Percentiles rank a stretch among this genome's conserved stretches.
Evolutionary conservation across 2,329 filamentous ascomycete species (phyloP).

Genomic region (Calonectria pseudoturangicola): DNA sequence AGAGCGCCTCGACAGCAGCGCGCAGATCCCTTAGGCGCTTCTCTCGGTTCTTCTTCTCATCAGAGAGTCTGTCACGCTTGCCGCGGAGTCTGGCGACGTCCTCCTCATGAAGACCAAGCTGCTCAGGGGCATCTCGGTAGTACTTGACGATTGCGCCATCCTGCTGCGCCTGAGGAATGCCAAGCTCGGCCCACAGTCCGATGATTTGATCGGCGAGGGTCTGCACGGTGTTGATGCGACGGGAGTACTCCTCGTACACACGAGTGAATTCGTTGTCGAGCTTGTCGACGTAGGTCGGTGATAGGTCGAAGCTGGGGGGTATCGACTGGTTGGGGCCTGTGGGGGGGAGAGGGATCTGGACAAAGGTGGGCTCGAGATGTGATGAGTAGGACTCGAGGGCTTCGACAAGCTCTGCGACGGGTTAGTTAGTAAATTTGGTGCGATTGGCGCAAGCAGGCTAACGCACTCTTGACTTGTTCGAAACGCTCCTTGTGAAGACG

Average conservation of each 20-base stretch:
- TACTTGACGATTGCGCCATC: conserved; percentile 91
- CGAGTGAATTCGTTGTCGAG: conserved; percentile 94
- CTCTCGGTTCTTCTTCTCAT: conserved; percentile 92
- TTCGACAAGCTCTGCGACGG: conserved; percentile 85
- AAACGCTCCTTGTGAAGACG: conserved; percentile 93
- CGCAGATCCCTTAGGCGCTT: conserved; percentile 85
- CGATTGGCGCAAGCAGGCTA: background rate
- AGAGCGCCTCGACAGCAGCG: conserved; percentile 86
- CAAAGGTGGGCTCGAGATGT: conserved; percentile 92
- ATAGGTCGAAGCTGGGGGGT: conserved; percentile 92
- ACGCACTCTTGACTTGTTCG: conserved; percentile 93
- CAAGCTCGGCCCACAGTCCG: conserved; percentile 95
- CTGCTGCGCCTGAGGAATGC: conserved; percentile 94
- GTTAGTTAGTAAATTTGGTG: conserved; percentile 37
- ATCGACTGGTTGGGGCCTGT: conserved; percentile 85
- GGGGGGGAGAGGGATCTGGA: conserved; percentile 89
- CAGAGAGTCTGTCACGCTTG: conserved; percentile 87
- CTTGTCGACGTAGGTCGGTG: conserved; percentile 87
- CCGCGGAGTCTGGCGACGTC: conserved; percentile 83
- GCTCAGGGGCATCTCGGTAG: conserved; percentile 93
- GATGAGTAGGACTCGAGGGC: conserved; percentile 97
- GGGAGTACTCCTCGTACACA: conserved; percentile 97
- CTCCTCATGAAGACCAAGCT: conserved; percentile 92
- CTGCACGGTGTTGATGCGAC: conserved; percentile 85
- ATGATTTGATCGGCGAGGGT: conserved; percentile 89